A percentile compares a stretch with the other conserved stretches of the same genome.
These are phyloP conservation scores for Carex littledalei DNA, from an alignment of 176 grass and related monocot species.

Conservation along the genomic window DNA sequence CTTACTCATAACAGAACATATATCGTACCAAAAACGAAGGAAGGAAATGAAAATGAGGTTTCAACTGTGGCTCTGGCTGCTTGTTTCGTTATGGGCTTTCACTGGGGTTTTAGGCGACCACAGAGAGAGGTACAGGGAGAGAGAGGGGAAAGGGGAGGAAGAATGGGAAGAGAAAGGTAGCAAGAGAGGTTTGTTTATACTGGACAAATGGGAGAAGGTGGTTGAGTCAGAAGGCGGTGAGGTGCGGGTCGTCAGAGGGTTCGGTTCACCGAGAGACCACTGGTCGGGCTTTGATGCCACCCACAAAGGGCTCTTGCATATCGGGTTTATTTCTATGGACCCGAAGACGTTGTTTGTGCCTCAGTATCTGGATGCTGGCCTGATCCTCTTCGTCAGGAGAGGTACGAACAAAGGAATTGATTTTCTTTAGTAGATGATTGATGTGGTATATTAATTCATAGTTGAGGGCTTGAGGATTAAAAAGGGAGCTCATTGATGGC, in stretches of 20 bases:
- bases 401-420: slow-evolving; percentile 30
- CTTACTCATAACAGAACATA: neutral
- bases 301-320: slow-evolving; percentile 49
- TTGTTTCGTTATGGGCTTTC: slow-evolving; percentile 22
- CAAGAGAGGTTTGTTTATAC: slow-evolving; percentile 44
- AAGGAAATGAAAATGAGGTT: neutral
- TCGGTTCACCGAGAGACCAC: slow-evolving; percentile 15
- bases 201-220: slow-evolving; percentile 73
- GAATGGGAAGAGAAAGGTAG: neutral
- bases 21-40: neutral
- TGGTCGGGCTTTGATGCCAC: neutral
- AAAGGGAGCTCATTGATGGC: neutral
- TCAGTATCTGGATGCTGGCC: slow-evolving; percentile 75
- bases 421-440: neutral
- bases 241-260: slow-evolving; percentile 60
- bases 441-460: neutral
- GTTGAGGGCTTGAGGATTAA: neutral
- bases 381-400: slow-evolving; percentile 65
- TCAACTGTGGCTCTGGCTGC: slow-evolving; percentile 17
- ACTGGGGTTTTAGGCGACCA: slow-evolving; percentile 13
- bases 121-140: slow-evolving; percentile 19
- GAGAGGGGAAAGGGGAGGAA: slow-evolving; percentile 25
- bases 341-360: slow-evolving; percentile 87
- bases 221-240: slow-evolving; percentile 65
- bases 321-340: slow-evolving; percentile 87